Percentiles rank a stretch among this genome's conserved stretches.
phyloP scores from a whole-genome alignment of 805 yeast genomes.

The Lachancea sp. region DNA sequence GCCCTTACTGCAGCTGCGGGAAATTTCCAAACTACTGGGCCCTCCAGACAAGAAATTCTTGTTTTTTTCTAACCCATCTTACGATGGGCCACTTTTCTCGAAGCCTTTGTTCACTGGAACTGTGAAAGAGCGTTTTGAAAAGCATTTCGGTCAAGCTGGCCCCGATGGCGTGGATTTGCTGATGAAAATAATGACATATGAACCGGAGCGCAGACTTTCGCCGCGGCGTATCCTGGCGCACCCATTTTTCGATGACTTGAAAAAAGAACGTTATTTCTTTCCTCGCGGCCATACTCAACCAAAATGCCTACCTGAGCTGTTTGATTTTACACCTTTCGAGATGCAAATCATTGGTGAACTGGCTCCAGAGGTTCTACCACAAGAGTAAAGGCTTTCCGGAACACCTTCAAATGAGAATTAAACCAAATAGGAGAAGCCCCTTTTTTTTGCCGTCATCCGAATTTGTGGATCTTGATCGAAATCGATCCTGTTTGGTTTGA shows the following conservation, averaged over 20 bases:
- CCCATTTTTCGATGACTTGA: constrained; percentile 82
- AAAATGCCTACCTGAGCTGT: constrained; percentile 42
- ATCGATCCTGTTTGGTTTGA: no score
- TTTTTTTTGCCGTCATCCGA: no score
- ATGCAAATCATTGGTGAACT: constrained; percentile 40
- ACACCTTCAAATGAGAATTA: not conserved
- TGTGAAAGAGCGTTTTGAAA: constrained; percentile 51
- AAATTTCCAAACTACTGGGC: constrained; percentile 84
- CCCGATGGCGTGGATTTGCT: constrained; percentile 82
- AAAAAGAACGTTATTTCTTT: constrained; percentile 46
- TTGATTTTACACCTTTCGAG: constrained; percentile 70
- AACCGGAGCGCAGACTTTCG: constrained; percentile 75
- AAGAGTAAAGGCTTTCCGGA: not conserved
- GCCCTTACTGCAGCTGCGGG: constrained; percentile 81
- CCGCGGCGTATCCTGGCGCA: constrained; percentile 82
- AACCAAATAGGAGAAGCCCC: not conserved
- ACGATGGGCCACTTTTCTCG: constrained; percentile 68
- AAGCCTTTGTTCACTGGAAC: constrained; percentile 54
- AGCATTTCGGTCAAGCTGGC: constrained; percentile 70
- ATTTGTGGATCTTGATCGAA: no score
- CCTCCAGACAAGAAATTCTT: constrained; percentile 74
- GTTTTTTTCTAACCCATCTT: constrained; percentile 66
- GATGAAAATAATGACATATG: constrained; percentile 76
- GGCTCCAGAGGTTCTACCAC: constrained; percentile 7
- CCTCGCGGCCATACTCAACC: constrained; percentile 49